Percentiles rank a stretch among this genome's conserved stretches.
phyloP scores from a whole-genome alignment of 2,329 filamentous ascomycete species.

The Beauveria australis region DNA sequence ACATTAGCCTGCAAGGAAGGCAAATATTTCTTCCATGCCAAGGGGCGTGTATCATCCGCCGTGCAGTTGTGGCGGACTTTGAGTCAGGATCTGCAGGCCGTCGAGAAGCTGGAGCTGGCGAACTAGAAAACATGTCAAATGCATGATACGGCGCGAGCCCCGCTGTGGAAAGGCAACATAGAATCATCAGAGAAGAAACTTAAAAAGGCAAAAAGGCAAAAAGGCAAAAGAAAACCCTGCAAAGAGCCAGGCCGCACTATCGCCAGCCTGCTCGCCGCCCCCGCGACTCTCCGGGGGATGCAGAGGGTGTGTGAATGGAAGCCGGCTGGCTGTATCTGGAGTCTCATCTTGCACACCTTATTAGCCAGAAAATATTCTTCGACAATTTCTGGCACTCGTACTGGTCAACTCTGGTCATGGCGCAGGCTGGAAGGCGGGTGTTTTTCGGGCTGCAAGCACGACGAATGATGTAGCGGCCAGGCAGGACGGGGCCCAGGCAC shows the following conservation, averaged over 20 bases:
- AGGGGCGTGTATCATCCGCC: constrained; percentile 5
- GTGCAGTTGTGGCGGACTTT: constrained; percentile 8
- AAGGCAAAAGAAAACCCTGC: neutral
- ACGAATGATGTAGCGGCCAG: neutral
- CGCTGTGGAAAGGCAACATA: neutral
- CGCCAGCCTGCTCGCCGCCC: neutral
- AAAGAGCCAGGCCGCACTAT: neutral
- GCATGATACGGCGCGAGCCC: neutral
- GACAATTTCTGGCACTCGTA: no score
- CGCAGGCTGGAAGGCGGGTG: neutral
- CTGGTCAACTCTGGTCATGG: neutral
- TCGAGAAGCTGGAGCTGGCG: neutral
- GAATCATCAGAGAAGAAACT: neutral
- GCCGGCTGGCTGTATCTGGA: neutral
- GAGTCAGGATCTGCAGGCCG: constrained; percentile 10
- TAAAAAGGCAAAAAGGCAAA: neutral
- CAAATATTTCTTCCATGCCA: neutral
- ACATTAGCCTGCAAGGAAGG: neutral
- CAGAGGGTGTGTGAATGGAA: neutral
- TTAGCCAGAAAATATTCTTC: neutral
- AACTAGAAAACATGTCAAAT: constrained; percentile 7
- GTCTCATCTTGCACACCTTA: neutral
- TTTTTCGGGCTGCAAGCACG: neutral
- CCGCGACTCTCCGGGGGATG: neutral
- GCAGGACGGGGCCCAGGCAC: neutral